Percentiles rank a stretch among this genome's conserved stretches.
These are phyloP conservation scores for Phytophthora fragariaefolia DNA, from an alignment of 352 stramenopile genomes.

Conservation along the genomic window DNA sequence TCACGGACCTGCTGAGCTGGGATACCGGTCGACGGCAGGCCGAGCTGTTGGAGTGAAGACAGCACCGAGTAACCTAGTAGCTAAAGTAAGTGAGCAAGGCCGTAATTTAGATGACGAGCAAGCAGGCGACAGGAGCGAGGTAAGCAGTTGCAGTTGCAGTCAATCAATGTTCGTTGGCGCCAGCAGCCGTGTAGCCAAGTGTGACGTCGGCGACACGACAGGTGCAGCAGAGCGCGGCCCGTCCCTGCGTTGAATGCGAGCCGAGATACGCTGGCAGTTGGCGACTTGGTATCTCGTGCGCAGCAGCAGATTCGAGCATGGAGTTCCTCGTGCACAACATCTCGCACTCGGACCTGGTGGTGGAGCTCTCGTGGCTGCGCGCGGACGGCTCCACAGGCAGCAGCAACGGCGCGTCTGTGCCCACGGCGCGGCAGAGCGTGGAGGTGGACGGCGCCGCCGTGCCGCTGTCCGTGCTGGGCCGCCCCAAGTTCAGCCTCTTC, in stretches of 20 bases:
- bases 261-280: constrained; percentile 9
- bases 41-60: constrained; percentile 49
- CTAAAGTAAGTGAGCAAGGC: constrained; percentile 16
- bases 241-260: constrained; percentile 15
- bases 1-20: constrained; percentile 76
- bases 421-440: constrained; percentile 13
- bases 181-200: constrained; percentile 1
- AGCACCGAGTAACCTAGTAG: constrained; percentile 14
- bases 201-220: constrained; percentile 19
- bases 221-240: not conserved
- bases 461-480: constrained; percentile 65
- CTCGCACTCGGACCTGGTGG: constrained; percentile 95
- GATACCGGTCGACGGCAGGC: constrained; percentile 62
- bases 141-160: constrained; percentile 9
- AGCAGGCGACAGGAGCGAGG: not conserved
- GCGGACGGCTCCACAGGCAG: constrained; percentile 32
- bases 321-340: constrained; percentile 98
- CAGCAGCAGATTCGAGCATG: constrained; percentile 44
- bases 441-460: constrained; percentile 38
- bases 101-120: constrained; percentile 38
- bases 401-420: constrained; percentile 19
- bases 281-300: constrained; percentile 19
- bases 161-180: constrained; percentile 16
- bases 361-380: constrained; percentile 88
- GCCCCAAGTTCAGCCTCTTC: constrained; percentile 91